Evolutionary conservation across 2,329 filamentous ascomycete genomes (phyloP).

Genomic region (Ophiognomonia clavigignenti-juglandacearum): DNA sequence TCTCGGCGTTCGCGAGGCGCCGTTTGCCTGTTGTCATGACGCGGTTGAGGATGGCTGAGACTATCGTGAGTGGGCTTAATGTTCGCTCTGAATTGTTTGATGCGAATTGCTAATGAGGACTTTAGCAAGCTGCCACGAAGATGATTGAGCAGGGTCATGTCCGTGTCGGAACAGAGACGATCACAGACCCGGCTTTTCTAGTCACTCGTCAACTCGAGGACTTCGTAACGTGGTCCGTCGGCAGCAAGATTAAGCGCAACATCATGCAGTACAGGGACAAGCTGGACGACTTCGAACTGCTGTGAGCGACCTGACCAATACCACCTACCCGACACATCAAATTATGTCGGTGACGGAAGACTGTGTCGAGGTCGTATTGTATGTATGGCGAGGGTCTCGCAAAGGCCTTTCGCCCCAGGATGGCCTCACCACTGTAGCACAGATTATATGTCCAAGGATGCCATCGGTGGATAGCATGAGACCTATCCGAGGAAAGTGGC

Average conservation of each 20-base stretch:
- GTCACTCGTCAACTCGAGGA: conserved; percentile 90
- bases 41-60: conserved; percentile 85
- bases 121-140: conserved; percentile 68
- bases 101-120: too few relatives aligned
- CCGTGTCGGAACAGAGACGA: conserved; percentile 80
- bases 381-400: too few relatives aligned
- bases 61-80: conserved; percentile 40
- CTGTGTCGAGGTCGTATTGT: too few relatives aligned
- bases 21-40: conserved; percentile 88
- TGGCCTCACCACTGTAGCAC: too few relatives aligned
- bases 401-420: too few relatives aligned
- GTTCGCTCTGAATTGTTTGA: too few relatives aligned
- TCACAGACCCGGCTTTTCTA: conserved; percentile 85
- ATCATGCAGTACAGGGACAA: conserved; percentile 94
- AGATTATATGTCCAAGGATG: too few relatives aligned
- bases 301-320: conserved; percentile 42
- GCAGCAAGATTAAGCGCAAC: conserved; percentile 94
- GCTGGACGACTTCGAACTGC: conserved; percentile 90
- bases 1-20: conserved; percentile 80
- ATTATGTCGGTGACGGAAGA: too few relatives aligned
- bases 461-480: too few relatives aligned
- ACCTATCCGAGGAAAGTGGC: too few relatives aligned
- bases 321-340: too few relatives aligned
- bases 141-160: conserved; percentile 95
- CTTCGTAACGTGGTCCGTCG: conserved; percentile 93